Conservation (phyloP, 208 protist species). For the Wallacemonas rigidus region DNA sequence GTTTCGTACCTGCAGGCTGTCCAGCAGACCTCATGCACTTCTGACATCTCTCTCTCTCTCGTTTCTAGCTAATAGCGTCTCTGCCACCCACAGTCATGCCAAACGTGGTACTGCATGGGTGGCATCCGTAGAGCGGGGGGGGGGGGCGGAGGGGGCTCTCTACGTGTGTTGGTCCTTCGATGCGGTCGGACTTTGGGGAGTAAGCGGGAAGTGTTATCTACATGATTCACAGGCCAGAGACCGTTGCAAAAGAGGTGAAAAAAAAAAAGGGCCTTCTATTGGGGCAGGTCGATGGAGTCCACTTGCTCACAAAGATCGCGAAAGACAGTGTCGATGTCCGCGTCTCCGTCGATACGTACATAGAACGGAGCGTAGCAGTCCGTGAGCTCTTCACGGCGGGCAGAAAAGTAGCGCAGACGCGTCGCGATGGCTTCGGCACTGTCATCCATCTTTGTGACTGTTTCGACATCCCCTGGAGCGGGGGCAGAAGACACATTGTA, state of each 20-base stretch:
- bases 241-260: too few relatives aligned
- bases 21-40: too few relatives aligned
- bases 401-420: slow-evolving; percentile 48
- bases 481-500: slow-evolving; percentile 25
- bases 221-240: too few relatives aligned
- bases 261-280: slow-evolving; percentile 13
- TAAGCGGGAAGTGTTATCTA: too few relatives aligned
- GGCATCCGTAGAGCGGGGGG: neutral
- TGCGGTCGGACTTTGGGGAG: too few relatives aligned
- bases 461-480: slow-evolving; percentile 21
- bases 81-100: too few relatives aligned
- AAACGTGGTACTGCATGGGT: neutral
- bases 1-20: too few relatives aligned
- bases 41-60: too few relatives aligned
- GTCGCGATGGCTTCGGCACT: slow-evolving; percentile 35
- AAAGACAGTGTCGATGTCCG: slow-evolving; percentile 36
- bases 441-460: slow-evolving; percentile 31
- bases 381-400: slow-evolving; percentile 49
- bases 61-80: too few relatives aligned
- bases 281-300: slow-evolving; percentile 33
- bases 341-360: slow-evolving; percentile 50
- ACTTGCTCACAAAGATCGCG: slow-evolving; percentile 57
- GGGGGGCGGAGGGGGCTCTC: neutral
- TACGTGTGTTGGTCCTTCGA: neutral
- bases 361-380: slow-evolving; percentile 59